Percentiles rank a stretch among this genome's conserved stretches.
These are phyloP conservation scores for Kodamaea sagamina DNA, from an alignment of 805 yeast species.

Conservation along the genomic window DNA sequence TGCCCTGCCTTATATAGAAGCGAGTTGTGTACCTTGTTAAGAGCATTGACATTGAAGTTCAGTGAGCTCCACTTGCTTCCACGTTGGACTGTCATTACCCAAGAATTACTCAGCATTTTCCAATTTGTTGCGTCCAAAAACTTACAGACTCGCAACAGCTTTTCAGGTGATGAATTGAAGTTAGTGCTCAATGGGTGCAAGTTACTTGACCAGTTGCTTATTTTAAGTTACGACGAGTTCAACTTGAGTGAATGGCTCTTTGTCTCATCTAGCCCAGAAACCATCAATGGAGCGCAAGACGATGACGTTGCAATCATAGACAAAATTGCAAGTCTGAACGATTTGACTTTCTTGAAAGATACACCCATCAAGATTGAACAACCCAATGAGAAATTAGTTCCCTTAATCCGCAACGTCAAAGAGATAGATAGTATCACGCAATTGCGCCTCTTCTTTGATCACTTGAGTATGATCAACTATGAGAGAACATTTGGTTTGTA, in stretches of 20 bases:
- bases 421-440: slow-evolving; percentile 43
- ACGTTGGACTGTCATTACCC: slow-evolving; percentile 68
- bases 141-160: slow-evolving; percentile 27
- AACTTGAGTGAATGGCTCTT: slow-evolving; percentile 83
- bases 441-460: slow-evolving; percentile 65
- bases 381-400: slow-evolving; percentile 35
- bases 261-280: slow-evolving; percentile 65
- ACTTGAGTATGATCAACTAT: slow-evolving; percentile 61
- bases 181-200: slow-evolving; percentile 66
- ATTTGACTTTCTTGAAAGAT: slow-evolving; percentile 33
- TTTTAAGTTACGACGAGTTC: slow-evolving; percentile 74
- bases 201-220: slow-evolving; percentile 70
- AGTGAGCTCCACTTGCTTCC: slow-evolving; percentile 64
- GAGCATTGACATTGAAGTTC: slow-evolving; percentile 66
- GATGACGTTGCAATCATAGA: slow-evolving; percentile 48
- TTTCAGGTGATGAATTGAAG: slow-evolving; percentile 38
- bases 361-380: slow-evolving; percentile 40
- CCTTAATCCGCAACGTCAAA: slow-evolving; percentile 48
- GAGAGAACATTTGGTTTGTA: slow-evolving; percentile 62
- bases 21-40: slow-evolving; percentile 56
- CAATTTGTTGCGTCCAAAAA: slow-evolving; percentile 31
- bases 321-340: slow-evolving; percentile 38
- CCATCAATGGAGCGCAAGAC: slow-evolving; percentile 40
- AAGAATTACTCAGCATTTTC: slow-evolving; percentile 59
- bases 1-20: slow-evolving; percentile 37